A percentile compares a stretch with the other conserved stretches of the same genome.
Conservation (phyloP, 306 rosid genomes). For the Alnus rubra region DNA sequence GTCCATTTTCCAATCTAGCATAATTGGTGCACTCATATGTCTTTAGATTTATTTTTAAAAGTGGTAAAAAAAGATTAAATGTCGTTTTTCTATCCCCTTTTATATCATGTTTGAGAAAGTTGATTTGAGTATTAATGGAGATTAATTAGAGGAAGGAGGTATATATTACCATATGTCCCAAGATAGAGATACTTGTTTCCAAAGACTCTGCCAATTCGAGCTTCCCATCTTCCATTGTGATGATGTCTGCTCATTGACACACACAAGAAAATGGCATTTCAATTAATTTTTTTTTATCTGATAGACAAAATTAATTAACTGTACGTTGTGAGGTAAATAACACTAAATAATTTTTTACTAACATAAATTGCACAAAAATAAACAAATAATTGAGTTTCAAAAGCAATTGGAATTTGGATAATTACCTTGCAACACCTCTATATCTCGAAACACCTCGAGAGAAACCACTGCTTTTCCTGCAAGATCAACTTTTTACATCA, state of each 20-base stretch:
- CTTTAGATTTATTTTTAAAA: background rate
- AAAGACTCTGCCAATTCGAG: conserved; percentile 81
- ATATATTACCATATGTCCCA: conserved; percentile 80
- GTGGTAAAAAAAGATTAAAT: background rate
- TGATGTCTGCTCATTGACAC: conserved; percentile 54
- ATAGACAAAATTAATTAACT: no score
- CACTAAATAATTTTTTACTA: no score
- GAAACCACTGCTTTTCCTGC: conserved; percentile 93
- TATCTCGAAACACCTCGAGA: conserved; percentile 97
- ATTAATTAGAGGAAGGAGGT: background rate
- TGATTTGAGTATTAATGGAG: background rate
- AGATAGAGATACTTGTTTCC: conserved; percentile 90
- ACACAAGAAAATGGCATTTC: background rate
- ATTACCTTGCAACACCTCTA: conserved; percentile 92
- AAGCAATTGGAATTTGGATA: background rate
- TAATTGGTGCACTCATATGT: no score
- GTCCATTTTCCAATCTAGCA: no score
- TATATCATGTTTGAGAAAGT: background rate
- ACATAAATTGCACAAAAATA: no score
- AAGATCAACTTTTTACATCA: background rate
- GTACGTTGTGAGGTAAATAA: no score
- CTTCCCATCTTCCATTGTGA: conserved; percentile 96
- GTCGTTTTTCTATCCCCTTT: background rate
- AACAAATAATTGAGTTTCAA: no score
- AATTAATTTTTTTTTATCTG: no score